These are phyloP conservation scores for Cyclotella cryptica DNA, from an alignment of 108 stramenopile species.

Conservation along the genomic window DNA sequence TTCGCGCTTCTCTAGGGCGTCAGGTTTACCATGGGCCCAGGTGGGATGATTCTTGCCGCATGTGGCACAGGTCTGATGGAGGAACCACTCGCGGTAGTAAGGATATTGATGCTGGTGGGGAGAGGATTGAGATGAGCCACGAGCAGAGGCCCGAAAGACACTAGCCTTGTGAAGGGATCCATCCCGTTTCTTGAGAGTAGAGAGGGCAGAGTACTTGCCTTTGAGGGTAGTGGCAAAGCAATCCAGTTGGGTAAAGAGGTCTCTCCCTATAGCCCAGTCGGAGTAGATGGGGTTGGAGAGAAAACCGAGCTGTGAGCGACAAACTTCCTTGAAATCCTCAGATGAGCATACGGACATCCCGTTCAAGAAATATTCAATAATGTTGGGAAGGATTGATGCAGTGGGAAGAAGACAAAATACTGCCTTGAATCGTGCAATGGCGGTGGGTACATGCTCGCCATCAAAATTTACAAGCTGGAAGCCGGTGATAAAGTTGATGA, in stretches of 20 bases:
- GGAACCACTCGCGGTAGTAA: not conserved
- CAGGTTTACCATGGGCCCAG: not conserved
- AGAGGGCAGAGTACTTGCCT: not conserved
- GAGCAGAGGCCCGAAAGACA: not conserved
- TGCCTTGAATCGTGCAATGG: not conserved
- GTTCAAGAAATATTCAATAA: not conserved
- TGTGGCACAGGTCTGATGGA: not conserved
- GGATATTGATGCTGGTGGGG: not conserved
- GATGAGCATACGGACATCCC: not conserved
- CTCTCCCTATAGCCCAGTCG: not conserved
- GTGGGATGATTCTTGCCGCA: slow-evolving; percentile 3
- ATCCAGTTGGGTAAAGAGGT: not conserved
- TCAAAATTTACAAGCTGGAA: not conserved
- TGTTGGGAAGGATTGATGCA: not conserved
- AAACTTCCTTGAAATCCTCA: not conserved
- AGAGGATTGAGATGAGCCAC: not conserved
- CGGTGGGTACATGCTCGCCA: not conserved
- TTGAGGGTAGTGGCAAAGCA: not conserved
- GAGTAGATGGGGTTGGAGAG: not conserved
- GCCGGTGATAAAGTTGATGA: too few relatives aligned
- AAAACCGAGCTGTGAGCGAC: not conserved
- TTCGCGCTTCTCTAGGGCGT: not conserved
- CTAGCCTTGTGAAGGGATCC: not conserved
- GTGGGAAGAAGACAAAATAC: not conserved
- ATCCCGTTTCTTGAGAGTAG: not conserved